These are phyloP conservation scores for Claviceps lovelessii DNA, from an alignment of 2,329 filamentous ascomycete species.

Conservation along the genomic window DNA sequence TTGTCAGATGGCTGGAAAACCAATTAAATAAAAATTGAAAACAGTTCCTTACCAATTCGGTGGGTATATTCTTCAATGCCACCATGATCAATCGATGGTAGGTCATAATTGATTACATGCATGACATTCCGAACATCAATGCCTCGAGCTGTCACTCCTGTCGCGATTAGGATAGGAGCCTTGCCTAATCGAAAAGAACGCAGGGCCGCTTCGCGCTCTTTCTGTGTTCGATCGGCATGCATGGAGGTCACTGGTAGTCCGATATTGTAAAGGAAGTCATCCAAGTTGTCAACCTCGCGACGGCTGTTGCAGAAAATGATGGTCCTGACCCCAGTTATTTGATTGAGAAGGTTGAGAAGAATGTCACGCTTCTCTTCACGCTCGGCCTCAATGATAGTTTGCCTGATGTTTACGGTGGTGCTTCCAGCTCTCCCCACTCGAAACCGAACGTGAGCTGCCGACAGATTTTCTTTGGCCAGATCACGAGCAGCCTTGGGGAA, in stretches of 20 bases:
- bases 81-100: slow-evolving; percentile 61
- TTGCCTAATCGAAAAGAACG: slow-evolving; percentile 65
- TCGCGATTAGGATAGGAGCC: slow-evolving; percentile 70
- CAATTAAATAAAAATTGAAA: background rate
- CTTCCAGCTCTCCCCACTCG: slow-evolving; percentile 78
- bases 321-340: slow-evolving; percentile 58
- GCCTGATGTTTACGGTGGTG: slow-evolving; percentile 68
- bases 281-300: slow-evolving; percentile 62
- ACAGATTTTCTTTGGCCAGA: slow-evolving; percentile 63
- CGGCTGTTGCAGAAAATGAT: slow-evolving; percentile 86
- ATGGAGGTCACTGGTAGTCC: slow-evolving; percentile 75
- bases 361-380: slow-evolving; percentile 52
- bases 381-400: slow-evolving; percentile 57
- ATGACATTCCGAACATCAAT: slow-evolving; percentile 76
- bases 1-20: background rate
- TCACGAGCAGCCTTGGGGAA: slow-evolving; percentile 70
- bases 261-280: slow-evolving; percentile 75
- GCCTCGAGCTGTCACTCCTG: slow-evolving; percentile 74
- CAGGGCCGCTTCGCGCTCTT: slow-evolving; percentile 84
- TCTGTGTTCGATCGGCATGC: slow-evolving; percentile 73
- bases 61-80: slow-evolving; percentile 90
- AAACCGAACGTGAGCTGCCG: slow-evolving; percentile 61
- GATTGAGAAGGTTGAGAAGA: slow-evolving; percentile 57
- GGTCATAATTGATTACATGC: slow-evolving; percentile 88
- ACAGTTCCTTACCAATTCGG: slow-evolving; percentile 58